Evolutionary conservation across 169 alveolate species (phyloP).

Genomic region (Toxoplasma gondii): DNA sequence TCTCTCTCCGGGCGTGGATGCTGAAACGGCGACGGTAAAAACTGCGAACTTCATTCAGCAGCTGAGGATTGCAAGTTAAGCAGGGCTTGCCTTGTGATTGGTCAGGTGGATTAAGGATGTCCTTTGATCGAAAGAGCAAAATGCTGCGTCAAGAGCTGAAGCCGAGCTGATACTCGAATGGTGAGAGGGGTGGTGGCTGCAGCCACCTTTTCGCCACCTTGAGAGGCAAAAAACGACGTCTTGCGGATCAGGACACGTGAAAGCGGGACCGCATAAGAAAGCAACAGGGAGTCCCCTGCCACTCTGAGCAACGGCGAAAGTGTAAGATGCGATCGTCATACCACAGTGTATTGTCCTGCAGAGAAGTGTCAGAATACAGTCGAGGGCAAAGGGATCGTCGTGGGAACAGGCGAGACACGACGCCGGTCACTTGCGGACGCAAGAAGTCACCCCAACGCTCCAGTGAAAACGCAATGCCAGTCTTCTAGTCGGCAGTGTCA

Average conservation of each 20-base stretch:
- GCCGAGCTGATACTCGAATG: not conserved
- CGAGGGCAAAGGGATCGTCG: not conserved
- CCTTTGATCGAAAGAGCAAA: too few relatives aligned
- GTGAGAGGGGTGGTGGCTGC: slow-evolving; percentile 8
- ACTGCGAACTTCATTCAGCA: too few relatives aligned
- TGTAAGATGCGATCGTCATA: not conserved
- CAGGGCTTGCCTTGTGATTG: too few relatives aligned
- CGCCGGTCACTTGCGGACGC: not conserved
- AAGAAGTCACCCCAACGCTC: not conserved
- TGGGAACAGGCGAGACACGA: not conserved
- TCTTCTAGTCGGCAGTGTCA: not conserved
- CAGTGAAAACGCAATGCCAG: not conserved
- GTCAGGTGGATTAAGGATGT: too few relatives aligned
- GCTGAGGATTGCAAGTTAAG: too few relatives aligned
- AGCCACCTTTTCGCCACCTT: not conserved
- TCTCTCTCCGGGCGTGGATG: not conserved
- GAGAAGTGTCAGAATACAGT: too few relatives aligned
- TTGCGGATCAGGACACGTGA: not conserved
- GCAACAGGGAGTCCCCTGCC: not conserved
- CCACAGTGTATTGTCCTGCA: not conserved
- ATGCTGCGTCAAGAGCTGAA: not conserved
- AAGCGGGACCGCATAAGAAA: not conserved
- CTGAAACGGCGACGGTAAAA: too few relatives aligned
- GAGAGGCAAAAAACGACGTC: not conserved
- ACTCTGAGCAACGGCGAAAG: not conserved